Percentiles rank a stretch among this genome's conserved stretches.
phyloP scores from a whole-genome alignment of 306 rosid species.

The Corylus americana region DNA sequence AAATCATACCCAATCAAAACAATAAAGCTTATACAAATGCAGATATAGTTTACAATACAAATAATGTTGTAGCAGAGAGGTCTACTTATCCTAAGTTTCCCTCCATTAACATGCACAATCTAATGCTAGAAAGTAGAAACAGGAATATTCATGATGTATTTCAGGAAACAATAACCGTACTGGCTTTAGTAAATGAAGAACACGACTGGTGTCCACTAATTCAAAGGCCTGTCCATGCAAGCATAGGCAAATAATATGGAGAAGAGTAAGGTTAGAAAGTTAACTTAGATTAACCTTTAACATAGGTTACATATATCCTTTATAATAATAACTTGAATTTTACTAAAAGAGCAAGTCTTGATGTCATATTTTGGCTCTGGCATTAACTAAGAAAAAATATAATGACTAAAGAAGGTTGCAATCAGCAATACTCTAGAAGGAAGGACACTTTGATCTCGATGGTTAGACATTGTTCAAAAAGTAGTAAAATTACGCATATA shows the following conservation, averaged over 20 bases:
- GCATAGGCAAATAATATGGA: not conserved
- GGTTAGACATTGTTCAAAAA: not conserved
- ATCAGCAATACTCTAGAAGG: not conserved
- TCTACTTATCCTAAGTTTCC: not conserved
- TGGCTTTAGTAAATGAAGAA: not conserved
- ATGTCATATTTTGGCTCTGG: not conserved
- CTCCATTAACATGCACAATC: not conserved
- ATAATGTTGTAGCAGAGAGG: not conserved
- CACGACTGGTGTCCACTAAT: not conserved
- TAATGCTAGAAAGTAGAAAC: not conserved
- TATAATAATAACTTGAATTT: not conserved
- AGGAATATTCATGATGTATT: not conserved
- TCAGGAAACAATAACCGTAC: not conserved
- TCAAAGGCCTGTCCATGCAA: not conserved
- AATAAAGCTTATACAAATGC: not conserved
- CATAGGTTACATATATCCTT: not conserved
- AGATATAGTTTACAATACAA: not conserved
- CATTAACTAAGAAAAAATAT: not conserved
- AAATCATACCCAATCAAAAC: not conserved
- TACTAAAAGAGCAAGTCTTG: not conserved
- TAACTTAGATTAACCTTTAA: not conserved
- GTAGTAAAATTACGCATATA: not conserved
- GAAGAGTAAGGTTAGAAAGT: not conserved
- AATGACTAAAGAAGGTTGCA: not conserved
- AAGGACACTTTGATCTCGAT: not conserved